Conservation (phyloP, 2,329 filamentous ascomycete species). For the Fusarium denticulatum region DNA sequence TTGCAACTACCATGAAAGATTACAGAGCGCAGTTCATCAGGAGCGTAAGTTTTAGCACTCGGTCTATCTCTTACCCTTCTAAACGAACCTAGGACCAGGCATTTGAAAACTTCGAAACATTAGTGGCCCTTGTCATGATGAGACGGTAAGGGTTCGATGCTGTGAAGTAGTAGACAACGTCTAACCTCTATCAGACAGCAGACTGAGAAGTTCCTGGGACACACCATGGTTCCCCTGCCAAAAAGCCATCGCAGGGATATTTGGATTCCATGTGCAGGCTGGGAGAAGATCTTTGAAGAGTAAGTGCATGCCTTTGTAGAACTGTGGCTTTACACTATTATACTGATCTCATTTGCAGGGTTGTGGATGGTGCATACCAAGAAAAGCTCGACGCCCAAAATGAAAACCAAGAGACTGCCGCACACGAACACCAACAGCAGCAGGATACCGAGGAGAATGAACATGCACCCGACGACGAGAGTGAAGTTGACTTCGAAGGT, state of each 20-base stretch:
- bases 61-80: neutral
- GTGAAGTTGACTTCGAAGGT: neutral
- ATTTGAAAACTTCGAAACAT: slow-evolving; percentile 16
- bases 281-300: neutral
- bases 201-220: neutral
- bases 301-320: rapidly evolving
- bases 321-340: rapidly evolving
- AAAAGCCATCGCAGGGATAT: neutral
- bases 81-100: slow-evolving; percentile 1
- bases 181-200: neutral
- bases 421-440: neutral
- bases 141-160: slow-evolving; percentile 6
- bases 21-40: slow-evolving; percentile 33
- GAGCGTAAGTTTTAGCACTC: neutral
- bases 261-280: rapidly evolving
- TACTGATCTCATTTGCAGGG: rapidly evolving
- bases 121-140: slow-evolving; percentile 42
- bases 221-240: neutral
- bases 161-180: neutral
- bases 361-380: neutral
- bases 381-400: neutral
- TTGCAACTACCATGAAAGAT: neutral
- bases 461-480: neutral
- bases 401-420: neutral
- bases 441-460: rapidly evolving